A percentile compares a stretch with the other conserved stretches of the same genome.
These are phyloP conservation scores for Yamadazyma buinensis DNA, from an alignment of 1,139 yeast species.

Conservation along the genomic window DNA sequence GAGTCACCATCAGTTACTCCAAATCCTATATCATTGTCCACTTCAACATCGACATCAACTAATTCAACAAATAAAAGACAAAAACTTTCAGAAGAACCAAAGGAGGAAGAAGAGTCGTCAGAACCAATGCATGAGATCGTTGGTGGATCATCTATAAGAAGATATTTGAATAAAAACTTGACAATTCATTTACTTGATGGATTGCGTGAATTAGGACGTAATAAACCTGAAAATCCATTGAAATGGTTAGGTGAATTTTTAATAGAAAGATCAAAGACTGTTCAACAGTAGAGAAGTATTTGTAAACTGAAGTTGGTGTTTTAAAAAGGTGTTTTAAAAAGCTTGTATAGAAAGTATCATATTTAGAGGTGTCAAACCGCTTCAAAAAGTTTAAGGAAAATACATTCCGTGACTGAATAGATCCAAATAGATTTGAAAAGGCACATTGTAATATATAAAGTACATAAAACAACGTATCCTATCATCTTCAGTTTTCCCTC, in stretches of 20 bases:
- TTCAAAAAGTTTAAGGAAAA: too few species aligned
- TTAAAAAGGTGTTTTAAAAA: too few species aligned
- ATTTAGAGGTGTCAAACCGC: not conserved
- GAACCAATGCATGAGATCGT: slow-evolving; percentile 48
- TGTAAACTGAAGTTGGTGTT: too few species aligned
- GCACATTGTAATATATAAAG: too few species aligned
- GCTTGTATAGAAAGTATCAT: not conserved
- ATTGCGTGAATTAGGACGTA: slow-evolving; percentile 54
- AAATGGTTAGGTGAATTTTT: slow-evolving; percentile 68
- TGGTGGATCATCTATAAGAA: slow-evolving; percentile 80
- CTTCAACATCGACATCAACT: slow-evolving; percentile 2
- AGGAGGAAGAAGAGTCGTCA: slow-evolving; percentile 5
- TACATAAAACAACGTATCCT: too few species aligned
- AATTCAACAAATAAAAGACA: slow-evolving; percentile 5
- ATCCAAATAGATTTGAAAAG: too few species aligned
- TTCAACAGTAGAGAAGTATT: too few species aligned
- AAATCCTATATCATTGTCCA: not conserved
- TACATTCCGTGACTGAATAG: too few species aligned
- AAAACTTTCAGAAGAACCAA: slow-evolving; percentile 7
- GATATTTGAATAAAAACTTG: slow-evolving; percentile 69
- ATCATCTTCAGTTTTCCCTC: too few species aligned
- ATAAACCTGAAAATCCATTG: slow-evolving; percentile 68
- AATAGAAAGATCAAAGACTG: slow-evolving; percentile 39
- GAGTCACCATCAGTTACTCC: not conserved
- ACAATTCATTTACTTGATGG: slow-evolving; percentile 69